Percentiles rank a stretch among this genome's conserved stretches.
Evolutionary conservation across 2,329 filamentous ascomycete species (phyloP).

Genomic region (Alternaria sp.): DNA sequence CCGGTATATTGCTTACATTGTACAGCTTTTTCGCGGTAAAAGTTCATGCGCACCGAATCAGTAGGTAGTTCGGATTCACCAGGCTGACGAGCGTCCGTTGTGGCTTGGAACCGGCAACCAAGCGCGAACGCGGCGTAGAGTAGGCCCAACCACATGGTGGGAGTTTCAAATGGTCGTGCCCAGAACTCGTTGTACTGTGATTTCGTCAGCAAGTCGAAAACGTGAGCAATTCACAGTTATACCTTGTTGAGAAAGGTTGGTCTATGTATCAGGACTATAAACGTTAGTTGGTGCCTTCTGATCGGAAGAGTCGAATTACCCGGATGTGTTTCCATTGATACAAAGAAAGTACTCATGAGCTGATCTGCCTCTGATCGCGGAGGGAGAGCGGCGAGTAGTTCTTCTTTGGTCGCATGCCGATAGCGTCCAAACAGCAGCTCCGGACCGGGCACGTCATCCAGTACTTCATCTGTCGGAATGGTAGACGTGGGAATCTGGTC

Average conservation of each 20-base stretch:
- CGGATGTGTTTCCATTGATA: constrained; percentile 39
- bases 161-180: constrained; percentile 48
- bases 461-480: constrained; percentile 23
- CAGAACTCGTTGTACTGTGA: constrained; percentile 56
- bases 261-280: constrained; percentile 39
- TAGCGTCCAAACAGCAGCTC: constrained; percentile 44
- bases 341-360: constrained; percentile 38
- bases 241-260: constrained; percentile 43
- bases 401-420: constrained; percentile 39
- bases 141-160: constrained; percentile 57
- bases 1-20: constrained; percentile 26
- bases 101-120: constrained; percentile 38
- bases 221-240: neutral
- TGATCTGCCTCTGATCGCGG: constrained; percentile 37
- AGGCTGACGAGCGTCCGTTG: constrained; percentile 21
- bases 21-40: constrained; percentile 45
- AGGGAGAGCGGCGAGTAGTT: constrained; percentile 43
- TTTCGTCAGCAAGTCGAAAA: constrained; percentile 11
- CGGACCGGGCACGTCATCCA: constrained; percentile 33
- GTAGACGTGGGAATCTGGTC: constrained; percentile 42
- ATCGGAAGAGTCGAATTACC: constrained; percentile 24
- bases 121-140: constrained; percentile 54
- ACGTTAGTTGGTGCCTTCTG: constrained; percentile 10
- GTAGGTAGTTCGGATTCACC: neutral
- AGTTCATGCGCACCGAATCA: constrained; percentile 35